These are phyloP conservation scores for Carpediemonas membranifera DNA, from an alignment of 78 protist species.

Conservation along the genomic window DNA sequence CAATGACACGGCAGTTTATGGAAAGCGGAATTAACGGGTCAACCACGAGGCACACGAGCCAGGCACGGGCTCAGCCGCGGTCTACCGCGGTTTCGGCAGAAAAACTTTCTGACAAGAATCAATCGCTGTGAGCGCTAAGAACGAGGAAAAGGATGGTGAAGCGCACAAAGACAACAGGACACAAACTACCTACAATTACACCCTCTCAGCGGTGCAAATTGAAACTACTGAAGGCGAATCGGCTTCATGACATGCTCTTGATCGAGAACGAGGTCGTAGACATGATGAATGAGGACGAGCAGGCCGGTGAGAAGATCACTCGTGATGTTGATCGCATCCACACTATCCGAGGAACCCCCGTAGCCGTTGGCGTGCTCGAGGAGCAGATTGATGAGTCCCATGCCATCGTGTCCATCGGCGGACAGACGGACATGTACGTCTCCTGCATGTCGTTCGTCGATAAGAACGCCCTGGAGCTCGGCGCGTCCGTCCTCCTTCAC, in stretches of 20 bases:
- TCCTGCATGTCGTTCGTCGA: slow-evolving; percentile 88
- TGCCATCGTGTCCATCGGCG: slow-evolving; percentile 61
- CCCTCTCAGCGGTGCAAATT: slow-evolving; percentile 64
- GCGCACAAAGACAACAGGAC: no score
- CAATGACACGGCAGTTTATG: no score
- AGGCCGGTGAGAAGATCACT: background rate
- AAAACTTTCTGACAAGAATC: no score
- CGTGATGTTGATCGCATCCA: slow-evolving; percentile 49
- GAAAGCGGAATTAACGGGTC: no score
- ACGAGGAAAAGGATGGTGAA: no score
- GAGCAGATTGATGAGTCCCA: slow-evolving; percentile 97
- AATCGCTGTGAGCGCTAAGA: no score
- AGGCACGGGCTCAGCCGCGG: no score
- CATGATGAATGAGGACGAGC: slow-evolving; percentile 40
- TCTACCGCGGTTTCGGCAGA: no score
- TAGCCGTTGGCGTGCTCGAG: slow-evolving; percentile 90
- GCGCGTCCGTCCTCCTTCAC: slow-evolving; percentile 76
- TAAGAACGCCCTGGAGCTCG: slow-evolving; percentile 85
- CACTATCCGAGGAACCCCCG: slow-evolving; percentile 93
- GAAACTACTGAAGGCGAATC: slow-evolving; percentile 74
- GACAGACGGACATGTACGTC: slow-evolving; percentile 89
- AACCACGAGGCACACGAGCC: no score
- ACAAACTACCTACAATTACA: background rate
- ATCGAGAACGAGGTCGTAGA: slow-evolving; percentile 95
- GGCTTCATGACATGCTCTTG: slow-evolving; percentile 89